Base-by-base conservation (phyloP, 176 grass and related monocot species). In the Puccinellia tenuiflora region DNA sequence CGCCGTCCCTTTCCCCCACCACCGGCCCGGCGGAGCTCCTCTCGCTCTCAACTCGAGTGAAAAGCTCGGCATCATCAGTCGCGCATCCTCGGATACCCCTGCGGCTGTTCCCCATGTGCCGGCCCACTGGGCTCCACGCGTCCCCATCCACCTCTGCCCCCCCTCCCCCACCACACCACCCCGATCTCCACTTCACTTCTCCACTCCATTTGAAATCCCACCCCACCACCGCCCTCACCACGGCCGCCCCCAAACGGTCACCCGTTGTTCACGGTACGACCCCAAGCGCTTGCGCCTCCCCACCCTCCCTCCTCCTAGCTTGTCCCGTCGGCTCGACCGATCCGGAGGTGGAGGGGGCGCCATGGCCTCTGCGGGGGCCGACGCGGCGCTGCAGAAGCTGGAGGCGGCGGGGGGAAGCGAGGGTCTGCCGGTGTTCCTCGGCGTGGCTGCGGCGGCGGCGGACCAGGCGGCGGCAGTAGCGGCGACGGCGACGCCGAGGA, bases 81-180 rank as follows among this genome's bases (percentile, higher is more conserved):
- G 65, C 59, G 43, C 47, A 79, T 79, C 93, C 63, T 92, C 88
- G 90, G 88, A 96, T 96, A 53, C 93, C 88, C 83, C 88, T 92
- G 85, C 75, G 37, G 65, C 63, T 91, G 89, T 64, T 78, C 64
- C 85, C 38, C 68, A 48, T 51, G 84, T 52, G 59, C 75, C 88
- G 42, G 43, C 82, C 85, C 71, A 83, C 86, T 74, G 83, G 83
- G 75, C 86, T 79, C 90, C 88, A 90, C 73, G 76, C 87, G 68
- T 79, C 84, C 84, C 62, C 48, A 17, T 75, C 73, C 45, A 3
- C 30, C 53, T 43, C n/a, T 61, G 28, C 15, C 20, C 17, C 29
- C 2, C 39, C 25, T 57, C 68, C n/a, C 59, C 66, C 67, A 39
- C 52, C 38, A 11, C 61, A 5, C 16, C 66, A 12, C 68, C 11